phyloP scores from a whole-genome alignment of 495 filamentous ascomycete genomes.

The Penicillium lagena region DNA sequence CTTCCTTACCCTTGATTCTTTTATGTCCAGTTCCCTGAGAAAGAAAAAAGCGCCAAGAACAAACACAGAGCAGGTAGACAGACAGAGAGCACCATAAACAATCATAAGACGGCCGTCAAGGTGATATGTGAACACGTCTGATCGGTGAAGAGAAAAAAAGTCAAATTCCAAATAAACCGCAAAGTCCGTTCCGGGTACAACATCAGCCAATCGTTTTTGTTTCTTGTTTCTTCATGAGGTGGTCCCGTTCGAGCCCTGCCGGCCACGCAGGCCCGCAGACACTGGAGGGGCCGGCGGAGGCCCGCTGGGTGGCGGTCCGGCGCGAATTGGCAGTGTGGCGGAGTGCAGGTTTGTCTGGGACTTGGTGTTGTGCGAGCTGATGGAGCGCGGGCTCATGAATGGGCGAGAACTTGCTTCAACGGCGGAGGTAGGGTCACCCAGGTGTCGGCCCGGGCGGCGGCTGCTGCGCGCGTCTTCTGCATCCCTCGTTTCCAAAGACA shows the following conservation, averaged over 20 bases:
- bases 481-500: constrained; percentile 30
- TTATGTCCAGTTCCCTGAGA: too few relatives aligned
- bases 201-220: neutral
- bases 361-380: constrained; percentile 32
- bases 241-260: constrained; percentile 3
- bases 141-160: neutral
- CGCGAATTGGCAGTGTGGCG: constrained; percentile 35
- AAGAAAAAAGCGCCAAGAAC: neutral
- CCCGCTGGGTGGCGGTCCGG: constrained; percentile 35
- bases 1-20: too few relatives aligned
- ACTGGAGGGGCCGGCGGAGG: constrained; percentile 34
- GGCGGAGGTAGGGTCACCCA: constrained; percentile 32
- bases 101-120: too few relatives aligned
- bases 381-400: constrained; percentile 30
- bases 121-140: too few relatives aligned
- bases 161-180: neutral
- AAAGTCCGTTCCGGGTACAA: too few relatives aligned
- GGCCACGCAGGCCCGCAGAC: constrained; percentile 10
- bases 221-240: neutral
- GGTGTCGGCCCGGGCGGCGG: constrained; percentile 31
- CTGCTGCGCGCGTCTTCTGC: constrained; percentile 28
- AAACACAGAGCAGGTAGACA: neutral
- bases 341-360: constrained; percentile 31
- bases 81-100: neutral
- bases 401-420: constrained; percentile 28